Evolutionary conservation across 768 basidiomycete species (phyloP), one percentile per base, ranked within the genome.

Genomic region (Lactifluus pinguis): DNA sequence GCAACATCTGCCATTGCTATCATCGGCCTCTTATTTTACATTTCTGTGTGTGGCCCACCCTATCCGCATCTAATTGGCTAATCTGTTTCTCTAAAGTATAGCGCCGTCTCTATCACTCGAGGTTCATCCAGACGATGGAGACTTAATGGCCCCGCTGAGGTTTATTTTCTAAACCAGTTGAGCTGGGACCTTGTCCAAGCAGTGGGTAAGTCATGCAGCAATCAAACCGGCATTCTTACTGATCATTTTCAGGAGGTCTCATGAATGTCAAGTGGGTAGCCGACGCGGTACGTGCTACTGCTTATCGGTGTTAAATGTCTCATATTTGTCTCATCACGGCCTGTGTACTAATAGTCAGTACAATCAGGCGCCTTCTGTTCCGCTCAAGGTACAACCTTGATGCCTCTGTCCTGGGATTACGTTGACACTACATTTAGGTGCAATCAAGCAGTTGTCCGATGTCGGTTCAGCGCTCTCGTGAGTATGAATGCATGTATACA

Each of bases 201-300:
- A 21, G n/a, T 56, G 11, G 71, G 67, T 60, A 19, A 55, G 45
- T 51, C 15, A n/a, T 10, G 15, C 8, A 21, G 13, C 7, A 19
- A n/a, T 13, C n/a, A 17, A 30, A 39, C 34, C 15, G 36, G 13
- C 6, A 19, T 52, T 6, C 9, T 25, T 13, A 25, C 45, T 59
- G 38, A 59, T 30, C 17, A 30, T 0, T 13, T 53, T 44, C 47
- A 76, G 76, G 77, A 2, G 74, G 74, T 2, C 67, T 77, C 17
- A 69, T 78, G 62, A 66, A 74, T 60, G 69, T 74, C 13, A 69
- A 64, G 60, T 76, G 75, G 75, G 67, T 71, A 25, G 55, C 53
- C 41, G 65, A 70, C 42, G 69, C 68, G 19, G 74, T 75, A 47
- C 51, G 73, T 69, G 13, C 52, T 48, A 4, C 8, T 17, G 11